A percentile compares a stretch with the other conserved stretches of the same genome.
These are phyloP conservation scores for Fonsecaea multimorphosa DNA, from an alignment of 2,329 filamentous ascomycete species.

Conservation along the genomic window DNA sequence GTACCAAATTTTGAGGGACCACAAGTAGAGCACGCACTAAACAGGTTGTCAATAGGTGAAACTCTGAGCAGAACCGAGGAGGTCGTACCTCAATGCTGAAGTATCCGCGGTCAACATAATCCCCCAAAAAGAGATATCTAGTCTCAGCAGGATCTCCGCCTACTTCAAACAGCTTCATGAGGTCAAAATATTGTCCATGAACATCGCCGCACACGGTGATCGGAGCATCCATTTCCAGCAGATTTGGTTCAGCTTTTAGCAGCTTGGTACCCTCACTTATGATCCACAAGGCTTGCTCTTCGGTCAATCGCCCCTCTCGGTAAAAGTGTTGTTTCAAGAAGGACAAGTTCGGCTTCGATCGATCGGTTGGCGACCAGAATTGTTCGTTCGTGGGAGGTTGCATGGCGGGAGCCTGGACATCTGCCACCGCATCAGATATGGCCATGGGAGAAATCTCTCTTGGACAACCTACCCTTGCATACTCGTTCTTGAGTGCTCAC, in stretches of 20 bases:
- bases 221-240: constrained; percentile 98
- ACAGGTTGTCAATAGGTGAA: constrained; percentile 43
- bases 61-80: background rate
- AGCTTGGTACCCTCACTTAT: constrained; percentile 86
- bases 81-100: constrained; percentile 85
- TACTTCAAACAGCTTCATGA: constrained; percentile 99
- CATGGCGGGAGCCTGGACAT: constrained; percentile 97
- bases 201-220: constrained; percentile 99
- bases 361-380: constrained; percentile 87
- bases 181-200: constrained; percentile 97
- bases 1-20: constrained; percentile 99
- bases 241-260: constrained; percentile 86
- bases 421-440: constrained; percentile 56
- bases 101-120: constrained; percentile 98
- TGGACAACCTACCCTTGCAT: constrained; percentile 79
- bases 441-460: background rate
- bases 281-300: constrained; percentile 97
- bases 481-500: constrained; percentile 96
- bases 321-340: constrained; percentile 99
- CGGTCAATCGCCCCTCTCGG: constrained; percentile 92
- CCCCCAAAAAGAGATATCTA: constrained; percentile 92
- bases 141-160: constrained; percentile 96
- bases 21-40: constrained; percentile 92
- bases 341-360: constrained; percentile 84
- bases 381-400: constrained; percentile 90